A percentile compares a stretch with the other conserved stretches of the same genome.
Conservation (phyloP, 352 stramenopile species). For the Phytophthora meadii region DNA sequence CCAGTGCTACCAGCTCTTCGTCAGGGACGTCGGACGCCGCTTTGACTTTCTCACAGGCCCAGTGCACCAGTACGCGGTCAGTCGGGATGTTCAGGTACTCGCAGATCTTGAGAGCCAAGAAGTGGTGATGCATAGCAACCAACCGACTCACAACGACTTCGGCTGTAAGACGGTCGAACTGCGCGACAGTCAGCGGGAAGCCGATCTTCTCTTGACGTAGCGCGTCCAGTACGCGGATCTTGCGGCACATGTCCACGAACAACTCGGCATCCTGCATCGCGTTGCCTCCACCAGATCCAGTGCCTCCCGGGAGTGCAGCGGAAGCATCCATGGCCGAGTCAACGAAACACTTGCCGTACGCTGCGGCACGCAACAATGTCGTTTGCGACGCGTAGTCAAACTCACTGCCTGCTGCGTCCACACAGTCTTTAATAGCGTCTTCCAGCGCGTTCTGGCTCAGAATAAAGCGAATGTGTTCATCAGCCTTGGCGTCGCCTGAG, state of each 20-base stretch:
- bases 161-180: slow-evolving; percentile 85
- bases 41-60: slow-evolving; percentile 92
- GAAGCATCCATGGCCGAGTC: slow-evolving; percentile 66
- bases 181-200: slow-evolving; percentile 80
- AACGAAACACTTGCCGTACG: slow-evolving; percentile 92
- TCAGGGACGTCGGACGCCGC: slow-evolving; percentile 62
- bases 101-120: slow-evolving; percentile 92
- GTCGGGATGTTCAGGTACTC: slow-evolving; percentile 90
- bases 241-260: slow-evolving; percentile 91
- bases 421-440: slow-evolving; percentile 88
- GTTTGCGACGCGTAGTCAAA: slow-evolving; percentile 88
- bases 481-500: slow-evolving; percentile 85
- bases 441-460: slow-evolving; percentile 80
- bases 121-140: slow-evolving; percentile 85
- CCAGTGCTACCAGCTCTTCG: slow-evolving; percentile 83
- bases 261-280: slow-evolving; percentile 73
- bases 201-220: slow-evolving; percentile 80
- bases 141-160: slow-evolving; percentile 90
- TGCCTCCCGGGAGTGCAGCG: slow-evolving; percentile 22
- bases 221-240: slow-evolving; percentile 92
- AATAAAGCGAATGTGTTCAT: slow-evolving; percentile 92
- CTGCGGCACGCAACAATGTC: slow-evolving; percentile 79
- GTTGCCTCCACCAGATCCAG: slow-evolving; percentile 25
- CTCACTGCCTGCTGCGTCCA: slow-evolving; percentile 86
- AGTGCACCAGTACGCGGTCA: slow-evolving; percentile 90